A percentile compares a stretch with the other conserved stretches of the same genome.
Evolutionary conservation across 495 filamentous ascomycete species (phyloP).

Genomic region (Podospora pseudoanserina): DNA sequence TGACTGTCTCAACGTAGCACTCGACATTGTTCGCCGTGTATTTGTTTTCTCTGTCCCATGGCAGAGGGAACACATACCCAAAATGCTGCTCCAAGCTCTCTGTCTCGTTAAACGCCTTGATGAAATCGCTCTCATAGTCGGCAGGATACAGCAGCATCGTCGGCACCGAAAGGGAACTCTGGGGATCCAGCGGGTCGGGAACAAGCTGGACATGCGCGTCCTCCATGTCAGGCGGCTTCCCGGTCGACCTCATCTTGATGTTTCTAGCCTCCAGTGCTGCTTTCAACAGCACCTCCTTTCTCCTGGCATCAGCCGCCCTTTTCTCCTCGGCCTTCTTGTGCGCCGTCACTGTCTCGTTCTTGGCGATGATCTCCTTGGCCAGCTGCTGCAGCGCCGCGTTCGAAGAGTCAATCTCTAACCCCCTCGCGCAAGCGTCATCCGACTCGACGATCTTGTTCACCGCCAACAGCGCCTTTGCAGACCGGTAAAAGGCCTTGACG

Average conservation of each 20-base stretch:
- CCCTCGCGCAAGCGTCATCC: slow-evolving; percentile 66
- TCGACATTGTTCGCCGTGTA: slow-evolving; percentile 68
- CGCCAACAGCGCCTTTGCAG: slow-evolving; percentile 67
- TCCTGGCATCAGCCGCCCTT: slow-evolving; percentile 42
- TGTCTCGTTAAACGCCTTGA: slow-evolving; percentile 77
- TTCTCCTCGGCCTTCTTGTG: slow-evolving; percentile 47
- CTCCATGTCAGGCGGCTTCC: slow-evolving; percentile 77
- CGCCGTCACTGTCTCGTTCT: slow-evolving; percentile 34
- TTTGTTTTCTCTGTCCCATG: slow-evolving; percentile 75
- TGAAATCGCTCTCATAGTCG: slow-evolving; percentile 77
- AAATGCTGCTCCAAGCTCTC: slow-evolving; percentile 68
- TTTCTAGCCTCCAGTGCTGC: slow-evolving; percentile 71
- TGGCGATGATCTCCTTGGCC: slow-evolving; percentile 52
- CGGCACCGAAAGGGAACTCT: slow-evolving; percentile 69
- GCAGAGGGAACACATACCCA: slow-evolving; percentile 69
- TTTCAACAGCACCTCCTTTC: slow-evolving; percentile 56
- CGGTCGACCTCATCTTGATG: slow-evolving; percentile 63
- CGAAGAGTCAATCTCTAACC: slow-evolving; percentile 61
- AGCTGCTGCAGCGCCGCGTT: slow-evolving; percentile 55
- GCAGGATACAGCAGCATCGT: slow-evolving; percentile 77
- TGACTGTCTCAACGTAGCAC: slow-evolving; percentile 79
- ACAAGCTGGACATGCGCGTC: slow-evolving; percentile 64
- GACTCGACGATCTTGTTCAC: slow-evolving; percentile 72
- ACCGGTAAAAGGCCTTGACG: slow-evolving; percentile 86
- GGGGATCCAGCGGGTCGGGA: slow-evolving; percentile 69